Percentiles rank a stretch among this genome's conserved stretches.
Evolutionary conservation across 2,329 filamentous ascomycete genomes (phyloP).

Genomic region (Arthrobotrys iridis): DNA sequence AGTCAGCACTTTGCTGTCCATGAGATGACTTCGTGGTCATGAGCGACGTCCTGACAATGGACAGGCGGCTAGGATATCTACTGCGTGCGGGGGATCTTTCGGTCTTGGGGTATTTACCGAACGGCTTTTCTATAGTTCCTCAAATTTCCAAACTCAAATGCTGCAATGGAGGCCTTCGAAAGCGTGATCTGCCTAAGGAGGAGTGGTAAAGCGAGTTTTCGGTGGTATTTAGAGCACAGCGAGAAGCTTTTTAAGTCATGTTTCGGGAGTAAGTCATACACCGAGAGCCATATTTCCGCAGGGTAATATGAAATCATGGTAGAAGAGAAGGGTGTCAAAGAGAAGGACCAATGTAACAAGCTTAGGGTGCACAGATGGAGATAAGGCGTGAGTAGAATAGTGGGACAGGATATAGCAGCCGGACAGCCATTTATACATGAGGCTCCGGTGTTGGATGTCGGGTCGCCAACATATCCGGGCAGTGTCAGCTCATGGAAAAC

Average conservation of each 20-base stretch:
- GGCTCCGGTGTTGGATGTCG: not conserved
- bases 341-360: not conserved
- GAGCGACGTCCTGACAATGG: not conserved
- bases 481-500: conserved; percentile 1
- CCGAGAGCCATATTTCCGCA: conserved; percentile 5
- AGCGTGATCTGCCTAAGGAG: conserved; percentile 17
- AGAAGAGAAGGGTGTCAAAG: not conserved
- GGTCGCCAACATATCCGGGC: not conserved
- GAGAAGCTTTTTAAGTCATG: conserved; percentile 2
- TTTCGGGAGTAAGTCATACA: conserved; percentile 6
- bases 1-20: not conserved
- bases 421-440: not conserved
- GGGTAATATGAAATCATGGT: conserved; percentile 1
- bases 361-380: not conserved
- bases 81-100: not conserved
- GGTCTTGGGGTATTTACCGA: conserved; percentile 13
- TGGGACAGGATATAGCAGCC: not conserved
- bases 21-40: too few species aligned
- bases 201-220: conserved; percentile 3
- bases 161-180: conserved; percentile 5
- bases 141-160: conserved; percentile 6
- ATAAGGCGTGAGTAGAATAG: not conserved
- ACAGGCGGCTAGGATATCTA: not conserved
- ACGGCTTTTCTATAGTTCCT: conserved; percentile 10
- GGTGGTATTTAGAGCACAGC: conserved; percentile 6